Base-by-base conservation (phyloP, 352 stramenopile genomes). In the Phytophthora macrochlamydospora region DNA sequence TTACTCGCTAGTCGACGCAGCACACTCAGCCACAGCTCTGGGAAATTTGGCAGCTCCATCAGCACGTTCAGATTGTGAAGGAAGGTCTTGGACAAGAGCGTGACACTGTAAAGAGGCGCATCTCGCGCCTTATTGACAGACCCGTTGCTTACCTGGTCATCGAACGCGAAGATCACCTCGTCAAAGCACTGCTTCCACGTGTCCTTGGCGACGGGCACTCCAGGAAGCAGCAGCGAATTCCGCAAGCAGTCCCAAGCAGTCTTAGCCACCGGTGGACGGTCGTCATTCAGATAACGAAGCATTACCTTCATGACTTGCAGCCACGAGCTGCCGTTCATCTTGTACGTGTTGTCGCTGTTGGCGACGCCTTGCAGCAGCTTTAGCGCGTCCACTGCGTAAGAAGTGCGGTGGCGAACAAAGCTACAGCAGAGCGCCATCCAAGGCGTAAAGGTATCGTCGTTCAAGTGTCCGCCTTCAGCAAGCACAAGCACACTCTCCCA, bases 161-260 rank as follows among this genome's bases (percentile, higher is more conserved):
- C 88, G 60, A 96, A 93, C 38, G 88, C 82, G 58, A 94, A 96
- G 56, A 96, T 92, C 18, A 94, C 83, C n/a, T 92, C 81, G 51
- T 92, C 73, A 56, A 96, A 96, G 63, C 88, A 96, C 46, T 88
- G 67, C 56, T 90, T 80, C 88, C 88, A 96, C 49, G 84, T 92
- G 35, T 86, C 78, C 53, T 86, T 87, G 4, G 79, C 75, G 24
- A 96, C 81, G 1, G 79, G 78, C 7, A 91, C 75, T 28, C 85
- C 85, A 24, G 86, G 86, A 6, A 92, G 69, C 57, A 96, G 44
- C 28, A 96, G 69, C 33, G 85, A 94, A 45, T 90, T 91, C 66
- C 92, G 88, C 28, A 96, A 62, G 56, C 88, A 93, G 58, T 94
- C 86, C 86, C 86, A 96, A 28, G 88, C 79, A 0, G 85, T 93